Evolutionary conservation across 1,139 yeast genomes (phyloP).

Genomic region (Debaryomycetaceae sp.): DNA sequence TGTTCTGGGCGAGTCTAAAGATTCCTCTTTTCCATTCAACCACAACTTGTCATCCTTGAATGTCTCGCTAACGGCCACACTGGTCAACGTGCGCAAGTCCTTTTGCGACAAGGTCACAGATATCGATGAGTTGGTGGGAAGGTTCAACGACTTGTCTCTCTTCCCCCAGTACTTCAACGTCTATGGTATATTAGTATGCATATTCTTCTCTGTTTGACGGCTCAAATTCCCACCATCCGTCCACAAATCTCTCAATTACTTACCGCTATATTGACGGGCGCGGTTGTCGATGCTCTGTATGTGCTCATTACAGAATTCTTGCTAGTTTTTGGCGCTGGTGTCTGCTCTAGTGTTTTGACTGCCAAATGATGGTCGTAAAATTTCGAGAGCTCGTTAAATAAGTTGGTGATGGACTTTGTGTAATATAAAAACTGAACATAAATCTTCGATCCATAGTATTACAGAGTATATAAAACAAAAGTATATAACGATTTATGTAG

Average conservation of each 20-base stretch:
- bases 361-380: constrained; percentile 2
- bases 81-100: constrained; percentile 86
- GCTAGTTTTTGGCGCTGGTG: not conserved
- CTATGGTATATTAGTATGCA: constrained; percentile 32
- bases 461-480: not conserved
- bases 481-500: not conserved
- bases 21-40: constrained; percentile 76
- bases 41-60: constrained; percentile 68
- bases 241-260: constrained; percentile 19
- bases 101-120: constrained; percentile 90
- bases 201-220: not conserved
- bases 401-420: not conserved
- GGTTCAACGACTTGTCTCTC: constrained; percentile 78
- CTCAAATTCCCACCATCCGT: not conserved
- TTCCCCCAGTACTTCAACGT: constrained; percentile 98
- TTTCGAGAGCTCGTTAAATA: not conserved
- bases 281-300: constrained; percentile 79
- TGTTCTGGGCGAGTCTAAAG: constrained; percentile 65
- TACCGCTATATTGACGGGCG: constrained; percentile 96
- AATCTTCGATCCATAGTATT: not conserved
- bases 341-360: constrained; percentile 1
- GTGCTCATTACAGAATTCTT: constrained; percentile 33
- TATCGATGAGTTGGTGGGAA: constrained; percentile 94
- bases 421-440: not conserved
- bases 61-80: constrained; percentile 65